Evolutionary conservation across 192 early-diverging fungal species (phyloP), one percentile per base, ranked within the genome.

Genomic region (Pilobolus umbonatus): DNA sequence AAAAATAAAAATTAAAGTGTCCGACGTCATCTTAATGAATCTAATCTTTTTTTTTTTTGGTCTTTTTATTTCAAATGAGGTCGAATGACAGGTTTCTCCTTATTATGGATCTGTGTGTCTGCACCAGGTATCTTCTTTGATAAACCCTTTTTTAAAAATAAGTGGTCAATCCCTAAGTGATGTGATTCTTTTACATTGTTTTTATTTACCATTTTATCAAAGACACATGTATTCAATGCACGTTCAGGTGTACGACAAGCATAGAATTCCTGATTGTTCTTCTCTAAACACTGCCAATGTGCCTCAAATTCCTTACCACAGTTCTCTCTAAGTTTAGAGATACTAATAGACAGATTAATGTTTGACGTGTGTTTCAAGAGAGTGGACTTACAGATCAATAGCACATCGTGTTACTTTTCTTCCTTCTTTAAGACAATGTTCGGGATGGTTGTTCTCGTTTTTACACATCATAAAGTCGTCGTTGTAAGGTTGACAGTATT

Each of bases 401-500:
- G 90, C 90, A 66, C 96, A 98, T 14, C 96, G 87, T 38, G 96
- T 98, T 63, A 96, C 94, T 64, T 91, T 92, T 61, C 94, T 81
- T 11, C 96, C 96, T 59, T 98, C 96, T 78, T 85, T 82, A 39
- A 98, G 74, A 61, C 96, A 98, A 64, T 94, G 89, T 53, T 81
- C 71, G 7, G 96, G 96, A 64, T 96, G 88, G 52, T 84, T 82
- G 69, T 79, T 88, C 60, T 96, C 92, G 64, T 85, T 80, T 78
- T 96, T 98, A 82, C 96, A 98, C 35, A 91, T 79, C 88, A 98
- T 92, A 66, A 90, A 98, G 68, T 98, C 96, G 61, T 96, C 92
- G 64, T 85, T 90, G 79, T 89, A 95, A 44, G 89, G 88, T 64
- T 90, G 87, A 88, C 96, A 98, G 68, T 82, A 81, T 34, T 78